Evolutionary conservation across 441 rosid genomes (phyloP), one percentile per base, ranked within the genome.

Genomic region (Eruca vesicaria): DNA sequence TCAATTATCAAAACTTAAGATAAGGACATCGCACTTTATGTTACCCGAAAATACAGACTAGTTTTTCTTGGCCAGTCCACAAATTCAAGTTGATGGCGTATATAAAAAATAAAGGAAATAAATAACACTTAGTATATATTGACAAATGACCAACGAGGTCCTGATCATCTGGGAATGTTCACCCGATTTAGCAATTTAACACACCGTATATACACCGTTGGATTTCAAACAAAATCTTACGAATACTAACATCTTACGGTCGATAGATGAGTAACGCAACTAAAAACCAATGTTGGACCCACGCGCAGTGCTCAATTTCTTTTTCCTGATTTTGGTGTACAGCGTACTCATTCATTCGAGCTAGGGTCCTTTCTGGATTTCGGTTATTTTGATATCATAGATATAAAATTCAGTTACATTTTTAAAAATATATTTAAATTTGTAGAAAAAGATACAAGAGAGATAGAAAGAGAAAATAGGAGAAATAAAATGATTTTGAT

Each of bases 131-230:
- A 20, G 41, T 58, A 50, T 35, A 16, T 9, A 33, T 7, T 19
- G 65, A 72, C 38, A 45, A 16, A 61, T 3, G 53, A 68, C 19
- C 18, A 75, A 35, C 4, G 35, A 69, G 15, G 29, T 53, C 26
- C 59, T 55, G 15, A 58, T 50, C 8, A 71, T 33, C 57, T 68
- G 56, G 10, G 58, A 66, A 64, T 78, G 68, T 73, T 45, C 61
- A 50, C 65, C 26, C 28, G 50, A 65, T 66, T 50, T 69, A 72
- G 59, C 11, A 45, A 59, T 63, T 11, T 41, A 7, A 21, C 8
- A 48, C 45, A 73, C 33, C 6, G 48, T 32, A 76, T 70, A 15
- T 14, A n/a, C 21, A 76, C 86, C 86, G 69, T 82, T 57, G 0
- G 82, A 83, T 83, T 16, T 59, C 16, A 64, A 52, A n/a, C n/a